Evolutionary conservation across 192 early-diverging fungal genomes (phyloP).

Genomic region (Backusella sp.): DNA sequence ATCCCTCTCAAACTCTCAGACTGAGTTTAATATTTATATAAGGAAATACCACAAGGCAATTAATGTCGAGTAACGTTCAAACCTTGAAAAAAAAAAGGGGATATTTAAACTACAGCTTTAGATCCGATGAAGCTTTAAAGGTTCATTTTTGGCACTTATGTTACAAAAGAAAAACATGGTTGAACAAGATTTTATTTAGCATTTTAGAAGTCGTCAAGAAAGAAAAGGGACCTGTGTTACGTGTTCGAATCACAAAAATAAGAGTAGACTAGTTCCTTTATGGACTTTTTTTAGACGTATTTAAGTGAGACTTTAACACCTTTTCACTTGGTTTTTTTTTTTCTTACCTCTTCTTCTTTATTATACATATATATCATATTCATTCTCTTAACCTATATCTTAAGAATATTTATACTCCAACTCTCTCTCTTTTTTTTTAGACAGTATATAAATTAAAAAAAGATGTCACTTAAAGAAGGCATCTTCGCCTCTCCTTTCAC

Average conservation of each 20-base stretch:
- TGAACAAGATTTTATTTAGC: not conserved
- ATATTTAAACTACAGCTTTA: not conserved
- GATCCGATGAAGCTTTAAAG: not conserved
- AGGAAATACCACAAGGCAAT: not conserved
- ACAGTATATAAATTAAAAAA: not conserved
- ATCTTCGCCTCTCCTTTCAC: slow-evolving; percentile 27
- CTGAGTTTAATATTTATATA: not conserved
- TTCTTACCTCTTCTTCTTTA: not conserved
- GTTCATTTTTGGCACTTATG: not conserved
- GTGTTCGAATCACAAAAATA: not conserved
- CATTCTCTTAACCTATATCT: not conserved
- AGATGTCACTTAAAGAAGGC: slow-evolving; percentile 1
- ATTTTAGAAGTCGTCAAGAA: not conserved
- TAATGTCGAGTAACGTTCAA: not conserved
- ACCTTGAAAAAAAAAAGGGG: not conserved
- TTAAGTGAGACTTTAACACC: not conserved
- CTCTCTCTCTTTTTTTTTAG: not conserved
- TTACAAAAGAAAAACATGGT: not conserved
- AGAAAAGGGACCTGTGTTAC: not conserved
- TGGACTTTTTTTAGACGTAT: not conserved
- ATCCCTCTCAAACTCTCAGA: not conserved
- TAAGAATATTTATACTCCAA: not conserved
- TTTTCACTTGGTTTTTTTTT: not conserved
- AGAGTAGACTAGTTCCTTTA: not conserved
- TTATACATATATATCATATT: not conserved